Conservation (phyloP, 805 yeast genomes). For the Wickerhamomyces queroliae region DNA sequence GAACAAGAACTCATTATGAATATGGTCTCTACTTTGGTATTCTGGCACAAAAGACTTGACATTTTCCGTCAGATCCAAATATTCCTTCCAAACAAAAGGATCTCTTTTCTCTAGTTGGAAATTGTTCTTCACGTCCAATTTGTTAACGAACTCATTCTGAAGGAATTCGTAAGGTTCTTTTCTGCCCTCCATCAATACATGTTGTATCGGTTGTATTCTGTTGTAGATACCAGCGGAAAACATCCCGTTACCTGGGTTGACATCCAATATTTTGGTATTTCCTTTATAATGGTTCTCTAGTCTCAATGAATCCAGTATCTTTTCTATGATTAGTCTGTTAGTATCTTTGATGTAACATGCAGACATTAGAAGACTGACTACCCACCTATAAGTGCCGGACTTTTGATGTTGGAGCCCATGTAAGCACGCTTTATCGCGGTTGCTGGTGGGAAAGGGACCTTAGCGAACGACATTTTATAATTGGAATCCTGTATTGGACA, state of each 20-base stretch:
- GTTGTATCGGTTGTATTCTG: conserved; percentile 53
- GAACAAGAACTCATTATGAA: conserved; percentile 50
- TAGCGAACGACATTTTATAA: not conserved
- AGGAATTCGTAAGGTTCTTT: conserved; percentile 21
- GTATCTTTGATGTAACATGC: not conserved
- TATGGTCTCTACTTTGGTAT: conserved; percentile 27
- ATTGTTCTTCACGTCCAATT: conserved; percentile 13
- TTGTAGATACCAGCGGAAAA: conserved; percentile 60
- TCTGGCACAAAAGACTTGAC: conserved; percentile 38
- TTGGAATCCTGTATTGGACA: too few relatives aligned
- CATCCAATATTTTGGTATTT: conserved; percentile 49
- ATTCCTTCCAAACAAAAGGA: conserved; percentile 70
- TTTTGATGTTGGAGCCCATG: not conserved
- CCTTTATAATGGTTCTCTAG: conserved; percentile 29
- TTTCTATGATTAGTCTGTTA: conserved; percentile 10
- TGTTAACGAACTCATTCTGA: conserved; percentile 3
- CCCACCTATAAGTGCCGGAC: not conserved
- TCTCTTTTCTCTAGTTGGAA: conserved; percentile 33
- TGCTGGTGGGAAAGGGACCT: not conserved
- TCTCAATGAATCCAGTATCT: conserved; percentile 42
- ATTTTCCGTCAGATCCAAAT: conserved; percentile 37
- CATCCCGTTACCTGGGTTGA: conserved; percentile 54
- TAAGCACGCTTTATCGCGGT: not conserved
- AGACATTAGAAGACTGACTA: not conserved
- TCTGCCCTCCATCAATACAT: conserved; percentile 56